Conservation (phyloP, 2,329 filamentous ascomycete genomes). For the Penicillium sp. region DNA sequence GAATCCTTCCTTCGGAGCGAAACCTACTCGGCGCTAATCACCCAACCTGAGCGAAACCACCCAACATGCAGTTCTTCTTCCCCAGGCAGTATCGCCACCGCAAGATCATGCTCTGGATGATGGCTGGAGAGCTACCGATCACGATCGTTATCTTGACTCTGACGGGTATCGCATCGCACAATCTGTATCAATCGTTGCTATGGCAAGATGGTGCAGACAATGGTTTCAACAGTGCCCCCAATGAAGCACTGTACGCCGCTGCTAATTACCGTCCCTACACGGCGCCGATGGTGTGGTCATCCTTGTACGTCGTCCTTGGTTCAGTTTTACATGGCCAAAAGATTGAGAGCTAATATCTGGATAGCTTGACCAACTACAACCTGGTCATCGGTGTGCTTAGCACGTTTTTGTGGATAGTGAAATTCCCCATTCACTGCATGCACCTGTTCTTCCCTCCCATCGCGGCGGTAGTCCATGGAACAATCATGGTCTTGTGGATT, state of each 20-base stretch:
- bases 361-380: conserved; percentile 60
- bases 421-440: conserved; percentile 56
- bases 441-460: conserved; percentile 57
- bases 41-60: background rate
- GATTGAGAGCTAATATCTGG: conserved; percentile 9
- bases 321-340: background rate
- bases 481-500: conserved; percentile 54
- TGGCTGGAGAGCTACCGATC: conserved; percentile 56
- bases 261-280: conserved; percentile 58
- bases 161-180: conserved; percentile 61
- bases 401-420: conserved; percentile 60
- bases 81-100: conserved; percentile 56
- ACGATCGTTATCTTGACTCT: conserved; percentile 58
- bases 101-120: conserved; percentile 51
- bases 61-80: conserved; percentile 43
- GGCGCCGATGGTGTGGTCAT: conserved; percentile 58
- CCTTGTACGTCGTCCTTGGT: conserved; percentile 49
- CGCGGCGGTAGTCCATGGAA: conserved; percentile 52
- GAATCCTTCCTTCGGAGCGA: conserved; percentile 1
- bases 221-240: conserved; percentile 62
- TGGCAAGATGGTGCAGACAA: conserved; percentile 62
- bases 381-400: conserved; percentile 60
- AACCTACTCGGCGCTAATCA: background rate
- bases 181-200: conserved; percentile 59
- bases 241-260: conserved; percentile 55